These are phyloP conservation scores for Picea sitchensis DNA, from an alignment of 75 land plant genomes.

Conservation along the genomic window DNA sequence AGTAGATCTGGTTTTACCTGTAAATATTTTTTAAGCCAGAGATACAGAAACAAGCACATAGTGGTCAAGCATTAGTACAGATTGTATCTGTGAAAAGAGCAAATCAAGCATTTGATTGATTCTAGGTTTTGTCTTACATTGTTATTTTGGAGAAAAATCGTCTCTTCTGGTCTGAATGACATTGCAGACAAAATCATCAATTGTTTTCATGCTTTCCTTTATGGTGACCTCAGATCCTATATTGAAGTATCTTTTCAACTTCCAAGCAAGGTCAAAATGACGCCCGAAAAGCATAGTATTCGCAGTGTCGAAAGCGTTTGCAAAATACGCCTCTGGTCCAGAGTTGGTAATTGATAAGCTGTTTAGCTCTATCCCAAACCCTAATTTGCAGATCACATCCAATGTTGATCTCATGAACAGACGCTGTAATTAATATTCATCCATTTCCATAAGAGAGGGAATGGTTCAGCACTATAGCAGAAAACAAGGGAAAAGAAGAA, in stretches of 20 bases:
- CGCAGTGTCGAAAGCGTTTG: conserved; percentile 46
- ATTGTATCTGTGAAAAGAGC: no score
- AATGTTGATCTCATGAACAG: conserved; percentile 57
- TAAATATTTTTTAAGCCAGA: no score
- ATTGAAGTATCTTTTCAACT: conserved; percentile 42
- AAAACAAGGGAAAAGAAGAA: not conserved
- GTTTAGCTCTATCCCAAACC: conserved; percentile 61
- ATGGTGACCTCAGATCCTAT: conserved; percentile 49
- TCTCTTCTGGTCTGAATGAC: conserved; percentile 27
- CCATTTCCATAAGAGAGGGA: no score
- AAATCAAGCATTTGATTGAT: no score
- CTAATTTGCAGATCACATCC: conserved; percentile 61
- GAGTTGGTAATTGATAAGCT: conserved; percentile 27
- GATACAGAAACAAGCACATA: no score
- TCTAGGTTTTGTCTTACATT: not conserved
- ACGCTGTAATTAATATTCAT: conserved; percentile 32
- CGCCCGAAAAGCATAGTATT: conserved; percentile 25
- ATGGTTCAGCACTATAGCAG: not conserved
- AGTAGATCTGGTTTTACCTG: no score
- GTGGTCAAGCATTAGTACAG: no score
- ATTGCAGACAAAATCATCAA: conserved; percentile 47
- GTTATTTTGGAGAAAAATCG: conserved; percentile 7
- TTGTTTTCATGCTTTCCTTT: conserved; percentile 13
- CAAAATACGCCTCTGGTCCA: conserved; percentile 28
- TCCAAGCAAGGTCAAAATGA: conserved; percentile 50